Evolutionary conservation across 2,329 filamentous ascomycete genomes (phyloP), one percentile per base, ranked within the genome.

Genomic region (Pyrenochaeta sp.): DNA sequence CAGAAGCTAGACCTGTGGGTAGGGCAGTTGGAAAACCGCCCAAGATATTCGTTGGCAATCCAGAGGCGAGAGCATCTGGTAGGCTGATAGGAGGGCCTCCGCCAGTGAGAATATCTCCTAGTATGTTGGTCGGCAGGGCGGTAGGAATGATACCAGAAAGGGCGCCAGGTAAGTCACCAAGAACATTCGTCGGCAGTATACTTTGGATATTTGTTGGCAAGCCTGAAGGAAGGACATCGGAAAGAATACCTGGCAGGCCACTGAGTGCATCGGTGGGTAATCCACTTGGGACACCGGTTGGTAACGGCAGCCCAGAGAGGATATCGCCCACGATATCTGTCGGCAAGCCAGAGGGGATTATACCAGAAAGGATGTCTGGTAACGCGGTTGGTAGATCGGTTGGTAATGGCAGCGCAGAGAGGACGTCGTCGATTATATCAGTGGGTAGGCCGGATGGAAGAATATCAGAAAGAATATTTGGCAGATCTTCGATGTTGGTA

Each of bases 211-310:
- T n/a, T n/a, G n/a, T n/a, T n/a, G n/a, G n/a, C n/a, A n/a, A n/a
- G n/a, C n/a, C n/a, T n/a, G n/a, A n/a, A n/a, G n/a, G n/a, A n/a
- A n/a, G n/a, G n/a, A n/a, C n/a, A n/a, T n/a, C n/a, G n/a, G n/a
- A n/a, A n/a, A n/a, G n/a, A n/a, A n/a, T n/a, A n/a, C n/a, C n/a
- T n/a, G n/a, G n/a, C 12, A 33, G 15, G 5, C 4, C 45, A 31
- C 45, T 35, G n/a, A 40, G 27, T 27, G n/a, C n/a, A 20, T 40
- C 45, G 30, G 45, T 31, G 14, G 45, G 45, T 3, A 48, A n/a
- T n/a, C n/a, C n/a, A n/a, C n/a, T n/a, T n/a, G n/a, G n/a, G n/a
- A n/a, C n/a, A n/a, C n/a, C n/a, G n/a, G n/a, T n/a, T n/a, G n/a
- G n/a, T n/a, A n/a, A n/a, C n/a, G n/a, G n/a, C n/a, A n/a, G n/a